A percentile compares a stretch with the other conserved stretches of the same genome.
Conservation (phyloP, 2,329 filamentous ascomycete species). For the Penicillium corylophilum region DNA sequence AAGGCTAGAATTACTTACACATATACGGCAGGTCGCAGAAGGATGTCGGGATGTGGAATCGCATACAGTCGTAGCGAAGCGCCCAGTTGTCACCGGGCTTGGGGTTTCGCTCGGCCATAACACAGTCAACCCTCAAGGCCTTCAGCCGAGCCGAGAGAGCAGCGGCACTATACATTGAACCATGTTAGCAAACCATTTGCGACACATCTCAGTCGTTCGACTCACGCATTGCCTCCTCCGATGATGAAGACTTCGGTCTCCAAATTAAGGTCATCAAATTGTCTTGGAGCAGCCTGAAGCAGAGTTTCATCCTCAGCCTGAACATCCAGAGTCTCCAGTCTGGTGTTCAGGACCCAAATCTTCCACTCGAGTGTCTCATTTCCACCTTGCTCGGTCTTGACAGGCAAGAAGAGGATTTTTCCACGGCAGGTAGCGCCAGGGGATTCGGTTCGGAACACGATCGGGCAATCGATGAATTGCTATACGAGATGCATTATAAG, state of each 20-base stretch:
- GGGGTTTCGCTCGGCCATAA: constrained; percentile 46
- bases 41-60: constrained; percentile 42
- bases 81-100: constrained; percentile 49
- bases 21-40: constrained; percentile 40
- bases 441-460: constrained; percentile 33
- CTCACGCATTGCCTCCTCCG: constrained; percentile 45
- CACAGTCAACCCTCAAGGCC: constrained; percentile 43
- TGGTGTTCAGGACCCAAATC: constrained; percentile 29
- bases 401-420: constrained; percentile 32
- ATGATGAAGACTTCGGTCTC: constrained; percentile 36
- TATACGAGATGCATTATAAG: constrained; percentile 6
- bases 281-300: constrained; percentile 15
- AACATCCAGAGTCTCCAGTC: constrained; percentile 20
- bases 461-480: constrained; percentile 33
- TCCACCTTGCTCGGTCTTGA: constrained; percentile 1
- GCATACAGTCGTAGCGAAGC: constrained; percentile 46
- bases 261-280: constrained; percentile 1
- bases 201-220: neutral
- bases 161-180: constrained; percentile 35
- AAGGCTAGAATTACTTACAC: constrained; percentile 13
- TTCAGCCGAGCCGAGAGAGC: constrained; percentile 46
- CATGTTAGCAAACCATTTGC: neutral
- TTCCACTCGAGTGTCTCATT: constrained; percentile 19
- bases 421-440: constrained; percentile 34
- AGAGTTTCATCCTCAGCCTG: constrained; percentile 25